These are phyloP conservation scores for Mariannaea elegans DNA, from an alignment of 2,329 filamentous ascomycete species.

Conservation along the genomic window DNA sequence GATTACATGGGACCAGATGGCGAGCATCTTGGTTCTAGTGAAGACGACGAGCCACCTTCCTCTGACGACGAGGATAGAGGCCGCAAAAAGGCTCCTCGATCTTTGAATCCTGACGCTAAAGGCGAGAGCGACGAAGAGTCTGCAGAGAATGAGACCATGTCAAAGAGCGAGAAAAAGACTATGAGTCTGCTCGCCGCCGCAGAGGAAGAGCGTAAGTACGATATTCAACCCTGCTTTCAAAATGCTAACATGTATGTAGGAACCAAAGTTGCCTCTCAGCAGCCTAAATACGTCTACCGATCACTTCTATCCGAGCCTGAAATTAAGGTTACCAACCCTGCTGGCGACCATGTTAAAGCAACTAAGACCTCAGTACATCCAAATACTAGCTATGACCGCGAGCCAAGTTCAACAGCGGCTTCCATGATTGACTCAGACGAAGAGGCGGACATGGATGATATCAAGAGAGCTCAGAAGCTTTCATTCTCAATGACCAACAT, in stretches of 20 bases:
- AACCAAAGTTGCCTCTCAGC: constrained; percentile 61
- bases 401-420: constrained; percentile 62
- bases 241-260: constrained; percentile 46
- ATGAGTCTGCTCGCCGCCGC: constrained; percentile 76
- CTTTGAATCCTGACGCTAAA: constrained; percentile 52
- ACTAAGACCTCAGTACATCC: constrained; percentile 75
- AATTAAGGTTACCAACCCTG: constrained; percentile 70
- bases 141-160: constrained; percentile 45
- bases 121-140: constrained; percentile 36
- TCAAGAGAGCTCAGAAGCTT: constrained; percentile 87
- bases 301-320: constrained; percentile 73
- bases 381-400: constrained; percentile 82
- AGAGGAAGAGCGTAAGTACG: constrained; percentile 78
- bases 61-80: constrained; percentile 77
- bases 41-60: constrained; percentile 70
- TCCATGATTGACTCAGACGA: constrained; percentile 82
- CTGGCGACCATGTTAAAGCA: constrained; percentile 66
- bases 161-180: constrained; percentile 53
- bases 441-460: constrained; percentile 83
- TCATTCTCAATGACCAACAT: constrained; percentile 83
- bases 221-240: background rate
- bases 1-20: constrained; percentile 73
- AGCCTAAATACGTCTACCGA: constrained; percentile 62
- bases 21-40: constrained; percentile 73
- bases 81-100: constrained; percentile 63